Percentiles rank a stretch among this genome's conserved stretches.
phyloP scores from a whole-genome alignment of 805 yeast species.

The Barnettozyma siamensis region DNA sequence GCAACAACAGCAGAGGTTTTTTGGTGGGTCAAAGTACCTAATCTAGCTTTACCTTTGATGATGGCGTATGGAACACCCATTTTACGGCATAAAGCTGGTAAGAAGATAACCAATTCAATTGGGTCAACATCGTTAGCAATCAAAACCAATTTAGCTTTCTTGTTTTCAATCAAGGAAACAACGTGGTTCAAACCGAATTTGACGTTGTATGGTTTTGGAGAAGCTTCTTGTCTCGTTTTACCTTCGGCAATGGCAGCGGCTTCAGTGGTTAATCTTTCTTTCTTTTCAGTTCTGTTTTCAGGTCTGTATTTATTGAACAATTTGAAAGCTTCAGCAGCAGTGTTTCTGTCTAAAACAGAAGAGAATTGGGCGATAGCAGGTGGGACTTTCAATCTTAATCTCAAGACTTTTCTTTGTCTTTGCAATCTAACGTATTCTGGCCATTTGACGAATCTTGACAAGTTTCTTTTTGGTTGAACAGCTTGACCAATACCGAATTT shows the following conservation, averaged over 20 bases:
- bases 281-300: conserved; percentile 95
- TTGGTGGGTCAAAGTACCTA: conserved; percentile 95
- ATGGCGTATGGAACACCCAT: conserved; percentile 99
- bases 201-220: conserved; percentile 94
- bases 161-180: conserved; percentile 94
- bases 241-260: conserved; percentile 99
- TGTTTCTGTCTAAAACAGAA: conserved; percentile 95
- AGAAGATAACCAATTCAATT: conserved; percentile 92
- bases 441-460: conserved; percentile 97
- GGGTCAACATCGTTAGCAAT: conserved; percentile 99
- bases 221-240: conserved; percentile 92
- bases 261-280: conserved; percentile 97
- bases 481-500: conserved; percentile 96
- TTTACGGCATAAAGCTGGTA: conserved; percentile 98
- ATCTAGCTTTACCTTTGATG: conserved; percentile 97
- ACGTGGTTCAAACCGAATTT: conserved; percentile 99
- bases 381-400: conserved; percentile 96
- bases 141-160: conserved; percentile 95
- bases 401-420: conserved; percentile 97
- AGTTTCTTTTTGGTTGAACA: conserved; percentile 91
- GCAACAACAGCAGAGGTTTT: conserved; percentile 98
- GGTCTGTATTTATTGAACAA: conserved; percentile 99
- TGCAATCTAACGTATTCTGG: conserved; percentile 97
- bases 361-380: conserved; percentile 98
- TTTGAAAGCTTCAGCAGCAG: conserved; percentile 96